A percentile compares a stretch with the other conserved stretches of the same genome.
Conservation (phyloP, 169 alveolate species). For the Babesia sp. region DNA sequence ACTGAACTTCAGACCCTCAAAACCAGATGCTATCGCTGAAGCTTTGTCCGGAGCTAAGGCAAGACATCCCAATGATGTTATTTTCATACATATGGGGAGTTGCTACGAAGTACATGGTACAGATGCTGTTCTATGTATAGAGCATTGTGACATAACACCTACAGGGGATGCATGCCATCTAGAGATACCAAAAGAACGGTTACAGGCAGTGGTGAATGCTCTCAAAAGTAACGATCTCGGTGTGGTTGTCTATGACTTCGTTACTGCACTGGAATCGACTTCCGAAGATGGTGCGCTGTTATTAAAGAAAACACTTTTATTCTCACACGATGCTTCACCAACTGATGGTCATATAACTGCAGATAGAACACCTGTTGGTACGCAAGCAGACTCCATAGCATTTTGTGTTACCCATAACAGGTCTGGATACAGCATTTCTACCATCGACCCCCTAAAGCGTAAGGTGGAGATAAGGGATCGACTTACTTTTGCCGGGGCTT, state of each 20-base stretch:
- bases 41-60: slow-evolving; percentile 64
- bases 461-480: slow-evolving; percentile 18
- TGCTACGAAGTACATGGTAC: slow-evolving; percentile 73
- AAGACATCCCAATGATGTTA: slow-evolving; percentile 60
- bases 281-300: not conserved
- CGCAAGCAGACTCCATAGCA: not conserved
- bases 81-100: slow-evolving; percentile 63
- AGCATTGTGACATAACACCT: slow-evolving; percentile 42
- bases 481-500: slow-evolving; percentile 34
- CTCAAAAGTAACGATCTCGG: slow-evolving; percentile 11
- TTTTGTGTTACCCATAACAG: slow-evolving; percentile 38
- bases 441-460: slow-evolving; percentile 23
- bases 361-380: not conserved
- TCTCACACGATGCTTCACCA: slow-evolving; percentile 18
- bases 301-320: slow-evolving; percentile 1
- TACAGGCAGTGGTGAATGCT: slow-evolving; percentile 2
- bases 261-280: slow-evolving; percentile 15
- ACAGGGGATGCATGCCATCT: slow-evolving; percentile 40
- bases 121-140: slow-evolving; percentile 72
- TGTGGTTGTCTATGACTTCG: slow-evolving; percentile 36
- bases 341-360: not conserved
- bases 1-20: slow-evolving; percentile 1
- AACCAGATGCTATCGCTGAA: slow-evolving; percentile 17
- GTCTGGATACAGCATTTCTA: slow-evolving; percentile 47
- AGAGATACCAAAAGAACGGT: slow-evolving; percentile 17